These are phyloP conservation scores for Cercophora sp. DNA, from an alignment of 495 filamentous ascomycete genomes.

Conservation along the genomic window DNA sequence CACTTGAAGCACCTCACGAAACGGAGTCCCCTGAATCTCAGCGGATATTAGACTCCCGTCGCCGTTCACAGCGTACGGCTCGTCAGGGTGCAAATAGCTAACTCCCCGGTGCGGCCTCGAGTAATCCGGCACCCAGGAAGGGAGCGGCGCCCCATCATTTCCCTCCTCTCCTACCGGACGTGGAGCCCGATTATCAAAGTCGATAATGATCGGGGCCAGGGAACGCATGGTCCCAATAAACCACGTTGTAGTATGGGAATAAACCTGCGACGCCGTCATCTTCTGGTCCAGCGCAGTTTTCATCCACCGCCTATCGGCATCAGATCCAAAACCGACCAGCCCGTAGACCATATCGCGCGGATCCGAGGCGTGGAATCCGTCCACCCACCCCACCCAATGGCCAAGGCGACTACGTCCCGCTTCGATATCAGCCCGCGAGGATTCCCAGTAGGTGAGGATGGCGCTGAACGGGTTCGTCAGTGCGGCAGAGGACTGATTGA, in stretches of 20 bases:
- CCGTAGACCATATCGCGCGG: background rate
- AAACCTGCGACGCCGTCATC: background rate
- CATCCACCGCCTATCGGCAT: background rate
- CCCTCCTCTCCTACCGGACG: background rate
- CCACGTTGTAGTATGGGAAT: background rate
- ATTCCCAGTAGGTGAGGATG: conserved; percentile 2
- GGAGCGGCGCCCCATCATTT: background rate
- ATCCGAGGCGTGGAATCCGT: background rate
- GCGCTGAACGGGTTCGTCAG: background rate
- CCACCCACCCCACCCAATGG: background rate
- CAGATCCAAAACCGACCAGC: background rate
- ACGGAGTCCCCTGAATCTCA: background rate
- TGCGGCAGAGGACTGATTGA: background rate
- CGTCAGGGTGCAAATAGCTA: too few relatives aligned
- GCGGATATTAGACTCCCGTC: too few relatives aligned
- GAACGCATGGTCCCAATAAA: background rate
- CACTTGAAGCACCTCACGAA: background rate
- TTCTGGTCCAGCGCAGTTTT: background rate
- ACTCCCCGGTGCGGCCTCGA: background rate
- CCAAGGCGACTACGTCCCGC: background rate
- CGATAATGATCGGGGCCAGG: background rate
- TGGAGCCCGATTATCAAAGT: background rate
- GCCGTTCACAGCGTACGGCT: background rate
- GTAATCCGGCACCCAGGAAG: background rate
- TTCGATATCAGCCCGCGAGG: background rate